Evolutionary conservation across 1,284 basidiomycete genomes (phyloP).

Genomic region (Irpex rosettiformis): DNA sequence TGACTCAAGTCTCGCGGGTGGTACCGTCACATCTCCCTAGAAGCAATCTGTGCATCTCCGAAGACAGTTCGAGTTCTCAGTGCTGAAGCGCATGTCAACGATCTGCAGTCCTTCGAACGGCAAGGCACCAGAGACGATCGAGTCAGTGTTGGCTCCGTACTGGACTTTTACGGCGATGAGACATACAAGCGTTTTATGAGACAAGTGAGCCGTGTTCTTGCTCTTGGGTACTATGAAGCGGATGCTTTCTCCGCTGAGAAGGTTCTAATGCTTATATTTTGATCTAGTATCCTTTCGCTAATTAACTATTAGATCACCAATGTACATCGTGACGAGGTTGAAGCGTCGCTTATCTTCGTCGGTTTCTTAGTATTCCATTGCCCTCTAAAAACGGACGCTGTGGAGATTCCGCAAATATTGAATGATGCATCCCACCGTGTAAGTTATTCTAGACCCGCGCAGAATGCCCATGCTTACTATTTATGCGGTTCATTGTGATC

Average conservation of each 20-base stretch:
- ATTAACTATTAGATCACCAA: conserved; percentile 72
- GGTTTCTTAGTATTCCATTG: conserved; percentile 97
- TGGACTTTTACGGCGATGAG: conserved; percentile 81
- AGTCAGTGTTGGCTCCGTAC: conserved; percentile 77
- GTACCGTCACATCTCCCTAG: conserved; percentile 67
- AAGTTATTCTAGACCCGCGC: conserved; percentile 33
- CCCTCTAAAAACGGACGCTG: conserved; percentile 90
- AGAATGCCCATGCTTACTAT: not conserved
- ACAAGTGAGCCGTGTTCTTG: conserved; percentile 87
- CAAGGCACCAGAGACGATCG: conserved; percentile 86
- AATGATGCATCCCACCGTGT: conserved; percentile 92
- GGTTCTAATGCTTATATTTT: conserved; percentile 35
- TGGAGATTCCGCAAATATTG: conserved; percentile 87
- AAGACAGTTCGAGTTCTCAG: conserved; percentile 93
- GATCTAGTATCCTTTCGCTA: not conserved
- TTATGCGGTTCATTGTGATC: conserved; percentile 87
- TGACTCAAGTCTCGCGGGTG: conserved; percentile 37
- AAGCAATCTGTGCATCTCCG: conserved; percentile 68
- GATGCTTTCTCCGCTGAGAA: conserved; percentile 63
- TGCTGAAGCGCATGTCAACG: conserved; percentile 94
- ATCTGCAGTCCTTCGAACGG: conserved; percentile 70
- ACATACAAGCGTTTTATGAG: conserved; percentile 93
- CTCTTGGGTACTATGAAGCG: conserved; percentile 83
- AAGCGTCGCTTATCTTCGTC: conserved; percentile 74
- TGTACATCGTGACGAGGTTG: conserved; percentile 74